Conservation (phyloP, 331 rosid species). For the Stylosanthes scabra region DNA sequence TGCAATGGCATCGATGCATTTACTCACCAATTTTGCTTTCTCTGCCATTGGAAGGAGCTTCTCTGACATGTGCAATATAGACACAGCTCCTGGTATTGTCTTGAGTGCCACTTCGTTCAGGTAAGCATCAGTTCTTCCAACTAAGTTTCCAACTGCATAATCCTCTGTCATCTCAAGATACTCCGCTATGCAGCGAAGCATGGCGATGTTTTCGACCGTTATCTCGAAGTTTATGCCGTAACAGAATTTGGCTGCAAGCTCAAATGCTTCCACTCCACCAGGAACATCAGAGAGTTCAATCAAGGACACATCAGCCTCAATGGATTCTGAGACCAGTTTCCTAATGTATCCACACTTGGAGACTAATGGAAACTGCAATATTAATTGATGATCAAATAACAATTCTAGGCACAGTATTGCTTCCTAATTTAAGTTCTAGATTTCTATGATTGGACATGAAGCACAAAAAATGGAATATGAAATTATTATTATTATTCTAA, state of each 20-base stretch:
- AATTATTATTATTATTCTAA: background rate
- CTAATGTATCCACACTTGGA: conserved; percentile 84
- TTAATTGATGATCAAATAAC: background rate
- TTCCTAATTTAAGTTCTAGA: conserved; percentile 23
- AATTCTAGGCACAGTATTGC: background rate
- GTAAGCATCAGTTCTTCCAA: conserved; percentile 79
- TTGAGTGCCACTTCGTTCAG: conserved; percentile 82
- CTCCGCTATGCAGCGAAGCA: conserved; percentile 84
- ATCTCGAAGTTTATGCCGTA: conserved; percentile 94
- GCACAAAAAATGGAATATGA: conserved; percentile 5
- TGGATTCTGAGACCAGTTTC: conserved; percentile 82
- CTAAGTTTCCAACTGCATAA: conserved; percentile 75
- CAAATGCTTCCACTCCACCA: conserved; percentile 96
- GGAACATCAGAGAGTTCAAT: conserved; percentile 74
- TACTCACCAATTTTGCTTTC: conserved; percentile 73
- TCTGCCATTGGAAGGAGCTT: conserved; percentile 81
- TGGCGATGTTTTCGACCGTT: conserved; percentile 73
- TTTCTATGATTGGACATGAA: conserved; percentile 18
- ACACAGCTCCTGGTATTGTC: conserved; percentile 76
- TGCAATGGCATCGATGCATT: conserved; percentile 89
- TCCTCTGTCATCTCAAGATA: conserved; percentile 97
- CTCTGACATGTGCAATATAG: conserved; percentile 72
- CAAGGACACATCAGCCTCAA: conserved; percentile 59
- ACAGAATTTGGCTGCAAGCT: conserved; percentile 92
- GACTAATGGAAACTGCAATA: conserved; percentile 86